Evolutionary conservation across 176 grass and related monocot species (phyloP).

Genomic region (Oryza longistaminata): DNA sequence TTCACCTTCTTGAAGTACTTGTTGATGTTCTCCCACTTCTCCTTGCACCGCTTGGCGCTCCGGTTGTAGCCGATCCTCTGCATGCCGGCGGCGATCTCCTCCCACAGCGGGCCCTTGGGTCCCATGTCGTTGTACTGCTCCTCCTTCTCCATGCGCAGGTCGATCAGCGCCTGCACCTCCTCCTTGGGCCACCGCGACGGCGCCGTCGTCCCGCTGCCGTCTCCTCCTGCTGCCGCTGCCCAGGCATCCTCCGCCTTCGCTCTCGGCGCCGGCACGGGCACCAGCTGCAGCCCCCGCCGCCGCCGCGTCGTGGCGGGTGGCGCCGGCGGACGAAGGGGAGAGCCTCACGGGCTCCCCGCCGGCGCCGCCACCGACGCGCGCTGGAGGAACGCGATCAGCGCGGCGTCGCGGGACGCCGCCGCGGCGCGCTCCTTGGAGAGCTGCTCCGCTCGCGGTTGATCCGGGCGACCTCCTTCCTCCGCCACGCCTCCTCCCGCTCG

Average conservation of each 20-base stretch:
- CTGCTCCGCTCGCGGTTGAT: conserved; percentile 67
- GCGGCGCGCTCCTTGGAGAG: conserved; percentile 66
- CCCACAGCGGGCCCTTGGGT: conserved; percentile 75
- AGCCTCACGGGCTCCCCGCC: conserved; percentile 31
- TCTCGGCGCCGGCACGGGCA: neutral
- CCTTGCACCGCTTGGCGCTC: conserved; percentile 87
- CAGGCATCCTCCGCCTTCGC: conserved; percentile 6
- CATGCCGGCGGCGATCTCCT: conserved; percentile 84
- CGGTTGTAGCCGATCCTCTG: conserved; percentile 80
- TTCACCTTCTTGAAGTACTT: conserved; percentile 98
- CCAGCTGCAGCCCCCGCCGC: conserved; percentile 10
- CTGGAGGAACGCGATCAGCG: conserved; percentile 78
- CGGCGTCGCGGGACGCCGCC: conserved; percentile 67
- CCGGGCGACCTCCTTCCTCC: conserved; percentile 67
- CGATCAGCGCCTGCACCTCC: conserved; percentile 83
- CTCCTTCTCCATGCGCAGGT: conserved; percentile 68
- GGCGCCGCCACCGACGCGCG: conserved; percentile 48
- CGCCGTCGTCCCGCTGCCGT: conserved; percentile 22
- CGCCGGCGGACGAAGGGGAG: neutral
- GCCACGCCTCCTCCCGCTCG: conserved; percentile 79
- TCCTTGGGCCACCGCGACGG: conserved; percentile 86
- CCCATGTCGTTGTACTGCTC: conserved; percentile 59
- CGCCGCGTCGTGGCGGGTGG: conserved; percentile 13
- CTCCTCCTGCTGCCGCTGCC: neutral
- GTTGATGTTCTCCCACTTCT: conserved; percentile 99